Percentiles rank a stretch among this genome's conserved stretches.
phyloP scores from a whole-genome alignment of 805 yeast species.

The Candida endomychidarum region DNA sequence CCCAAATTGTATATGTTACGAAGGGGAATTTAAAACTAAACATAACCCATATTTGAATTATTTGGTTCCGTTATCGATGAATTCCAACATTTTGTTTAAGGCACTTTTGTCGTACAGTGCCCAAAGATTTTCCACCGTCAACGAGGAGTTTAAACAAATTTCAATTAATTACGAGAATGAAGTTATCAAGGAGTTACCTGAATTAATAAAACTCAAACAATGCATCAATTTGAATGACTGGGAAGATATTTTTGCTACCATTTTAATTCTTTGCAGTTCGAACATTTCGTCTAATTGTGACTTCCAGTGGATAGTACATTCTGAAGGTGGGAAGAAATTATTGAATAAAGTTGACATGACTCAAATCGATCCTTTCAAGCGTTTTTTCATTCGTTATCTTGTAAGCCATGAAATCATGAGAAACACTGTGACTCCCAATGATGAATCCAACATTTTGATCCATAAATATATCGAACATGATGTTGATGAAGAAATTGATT shows the following conservation, averaged over 20 bases:
- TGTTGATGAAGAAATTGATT: slow-evolving; percentile 34
- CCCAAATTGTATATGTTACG: slow-evolving; percentile 40
- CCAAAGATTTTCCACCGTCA: slow-evolving; percentile 26
- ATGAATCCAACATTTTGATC: slow-evolving; percentile 26
- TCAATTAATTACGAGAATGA: slow-evolving; percentile 26
- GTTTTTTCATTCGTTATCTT: slow-evolving; percentile 38
- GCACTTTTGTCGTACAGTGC: slow-evolving; percentile 38
- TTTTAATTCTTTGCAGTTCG: slow-evolving; percentile 39
- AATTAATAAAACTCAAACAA: slow-evolving; percentile 26
- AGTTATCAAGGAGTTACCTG: slow-evolving; percentile 30
- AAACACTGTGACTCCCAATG: slow-evolving; percentile 31
- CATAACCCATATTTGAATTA: slow-evolving; percentile 38
- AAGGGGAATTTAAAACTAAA: slow-evolving; percentile 13
- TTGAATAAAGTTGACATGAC: background rate
- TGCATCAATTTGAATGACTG: slow-evolving; percentile 24
- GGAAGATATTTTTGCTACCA: slow-evolving; percentile 42
- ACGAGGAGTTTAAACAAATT: slow-evolving; percentile 23
- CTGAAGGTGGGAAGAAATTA: slow-evolving; percentile 38
- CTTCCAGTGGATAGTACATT: slow-evolving; percentile 36
- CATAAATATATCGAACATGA: slow-evolving; percentile 29
- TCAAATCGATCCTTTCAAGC: slow-evolving; percentile 25
- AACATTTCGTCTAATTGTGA: slow-evolving; percentile 44
- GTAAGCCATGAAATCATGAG: slow-evolving; percentile 46
- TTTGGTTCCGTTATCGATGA: slow-evolving; percentile 36
- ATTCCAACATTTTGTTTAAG: slow-evolving; percentile 32